Evolutionary conservation across 192 early-diverging fungal species (phyloP).

Genomic region (Rhizophagus prolifer): DNA sequence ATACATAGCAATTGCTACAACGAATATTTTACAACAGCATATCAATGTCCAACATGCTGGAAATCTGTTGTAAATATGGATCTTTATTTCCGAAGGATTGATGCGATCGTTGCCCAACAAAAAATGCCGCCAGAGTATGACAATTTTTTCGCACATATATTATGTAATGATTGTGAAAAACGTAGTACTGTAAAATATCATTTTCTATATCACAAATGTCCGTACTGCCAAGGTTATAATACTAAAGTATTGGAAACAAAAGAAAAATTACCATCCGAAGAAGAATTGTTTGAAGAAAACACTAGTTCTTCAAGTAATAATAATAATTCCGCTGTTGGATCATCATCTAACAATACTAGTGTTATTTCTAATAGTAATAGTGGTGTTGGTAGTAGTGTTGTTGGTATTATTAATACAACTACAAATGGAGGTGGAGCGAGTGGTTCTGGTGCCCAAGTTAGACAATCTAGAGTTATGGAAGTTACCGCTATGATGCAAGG

Average conservation of each 20-base stretch:
- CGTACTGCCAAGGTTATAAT: conserved; percentile 83
- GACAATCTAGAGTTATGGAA: conserved; percentile 19
- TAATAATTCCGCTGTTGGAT: background rate
- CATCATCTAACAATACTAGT: background rate
- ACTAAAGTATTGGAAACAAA: conserved; percentile 76
- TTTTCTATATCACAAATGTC: conserved; percentile 96
- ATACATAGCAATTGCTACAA: conserved; percentile 87
- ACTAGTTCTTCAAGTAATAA: background rate
- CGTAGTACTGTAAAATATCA: conserved; percentile 84
- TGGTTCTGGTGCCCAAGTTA: conserved; percentile 1
- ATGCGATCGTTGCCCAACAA: conserved; percentile 73
- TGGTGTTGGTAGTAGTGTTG: background rate
- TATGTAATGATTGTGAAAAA: conserved; percentile 96
- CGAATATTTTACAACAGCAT: conserved; percentile 83
- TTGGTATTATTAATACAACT: background rate
- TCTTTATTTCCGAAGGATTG: conserved; percentile 79
- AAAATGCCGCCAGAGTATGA: conserved; percentile 91
- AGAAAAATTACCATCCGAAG: conserved; percentile 5
- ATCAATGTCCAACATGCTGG: conserved; percentile 93
- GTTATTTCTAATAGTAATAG: background rate
- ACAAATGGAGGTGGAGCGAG: background rate
- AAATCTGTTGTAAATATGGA: conserved; percentile 88
- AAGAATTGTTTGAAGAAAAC: background rate
- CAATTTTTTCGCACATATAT: conserved; percentile 66
- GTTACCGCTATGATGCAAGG: conserved; percentile 23